Conservation (phyloP, 202 grass and related monocot species). For the Carex arenaria region DNA sequence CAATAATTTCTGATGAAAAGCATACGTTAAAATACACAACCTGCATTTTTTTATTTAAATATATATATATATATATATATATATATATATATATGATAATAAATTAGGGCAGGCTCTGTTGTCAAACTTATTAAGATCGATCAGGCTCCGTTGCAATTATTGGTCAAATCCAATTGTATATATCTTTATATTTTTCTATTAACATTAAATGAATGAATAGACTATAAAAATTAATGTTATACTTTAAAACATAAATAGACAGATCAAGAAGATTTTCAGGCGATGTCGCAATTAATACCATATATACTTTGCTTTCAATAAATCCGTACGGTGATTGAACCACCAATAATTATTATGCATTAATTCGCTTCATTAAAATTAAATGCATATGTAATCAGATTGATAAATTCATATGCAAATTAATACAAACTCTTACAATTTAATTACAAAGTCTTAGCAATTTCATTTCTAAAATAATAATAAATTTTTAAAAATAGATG, state of each 20-base stretch:
- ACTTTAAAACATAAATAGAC: not conserved
- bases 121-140: no score
- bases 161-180: not conserved
- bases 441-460: not conserved
- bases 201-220: not conserved
- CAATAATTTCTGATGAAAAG: no score
- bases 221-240: not conserved
- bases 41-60: no score
- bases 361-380: not conserved
- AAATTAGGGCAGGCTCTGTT: no score
- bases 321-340: not conserved
- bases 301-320: not conserved
- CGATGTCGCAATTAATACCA: not conserved
- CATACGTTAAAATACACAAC: no score
- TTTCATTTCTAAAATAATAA: not conserved
- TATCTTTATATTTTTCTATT: not conserved
- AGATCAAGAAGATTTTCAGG: not conserved
- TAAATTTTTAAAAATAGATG: not conserved
- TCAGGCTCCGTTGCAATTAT: no score
- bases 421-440: no score
- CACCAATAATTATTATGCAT: not conserved
- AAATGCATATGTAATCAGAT: not conserved
- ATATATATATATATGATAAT: no score
- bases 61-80: no score
- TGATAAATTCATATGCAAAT: not conserved